Percentiles rank a stretch among this genome's conserved stretches.
phyloP scores from a whole-genome alignment of 2,329 filamentous ascomycete genomes.

The Cladosporium sp. region DNA sequence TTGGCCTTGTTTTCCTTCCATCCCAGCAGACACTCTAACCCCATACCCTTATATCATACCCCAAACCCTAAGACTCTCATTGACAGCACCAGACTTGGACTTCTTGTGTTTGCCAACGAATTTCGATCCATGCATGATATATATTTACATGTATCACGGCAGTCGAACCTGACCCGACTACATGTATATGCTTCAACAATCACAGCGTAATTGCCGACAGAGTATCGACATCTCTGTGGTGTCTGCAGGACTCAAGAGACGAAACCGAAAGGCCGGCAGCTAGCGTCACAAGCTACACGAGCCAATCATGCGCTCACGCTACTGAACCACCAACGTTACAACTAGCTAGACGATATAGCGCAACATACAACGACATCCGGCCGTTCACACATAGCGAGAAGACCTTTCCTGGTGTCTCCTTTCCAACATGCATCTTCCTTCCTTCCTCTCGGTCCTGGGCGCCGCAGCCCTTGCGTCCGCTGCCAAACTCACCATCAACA shows the following conservation, averaged over 20 bases:
- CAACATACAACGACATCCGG: background rate
- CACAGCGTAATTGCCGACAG: background rate
- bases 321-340: conserved; percentile 10
- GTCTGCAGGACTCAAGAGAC: background rate
- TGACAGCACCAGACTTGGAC: too few relatives aligned
- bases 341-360: background rate
- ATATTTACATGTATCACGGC: too few relatives aligned
- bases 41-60: background rate
- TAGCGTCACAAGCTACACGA: background rate
- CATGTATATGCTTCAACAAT: background rate
- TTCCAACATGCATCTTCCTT: conserved; percentile 6
- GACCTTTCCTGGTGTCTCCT: background rate
- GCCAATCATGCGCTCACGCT: conserved; percentile 8
- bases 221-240: background rate
- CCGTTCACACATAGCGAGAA: background rate
- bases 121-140: too few relatives aligned
- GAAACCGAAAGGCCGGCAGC: background rate
- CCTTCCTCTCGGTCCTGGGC: conserved; percentile 18
- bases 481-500: conserved; percentile 54
- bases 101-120: too few relatives aligned
- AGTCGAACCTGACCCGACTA: too few relatives aligned
- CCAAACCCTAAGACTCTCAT: background rate
- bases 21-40: background rate
- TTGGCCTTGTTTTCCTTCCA: background rate
- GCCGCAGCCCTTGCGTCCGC: conserved; percentile 38